Evolutionary conservation across 495 filamentous ascomycete species (phyloP), one percentile per base, ranked within the genome.

Genomic region (Aspergillus indologenus): DNA sequence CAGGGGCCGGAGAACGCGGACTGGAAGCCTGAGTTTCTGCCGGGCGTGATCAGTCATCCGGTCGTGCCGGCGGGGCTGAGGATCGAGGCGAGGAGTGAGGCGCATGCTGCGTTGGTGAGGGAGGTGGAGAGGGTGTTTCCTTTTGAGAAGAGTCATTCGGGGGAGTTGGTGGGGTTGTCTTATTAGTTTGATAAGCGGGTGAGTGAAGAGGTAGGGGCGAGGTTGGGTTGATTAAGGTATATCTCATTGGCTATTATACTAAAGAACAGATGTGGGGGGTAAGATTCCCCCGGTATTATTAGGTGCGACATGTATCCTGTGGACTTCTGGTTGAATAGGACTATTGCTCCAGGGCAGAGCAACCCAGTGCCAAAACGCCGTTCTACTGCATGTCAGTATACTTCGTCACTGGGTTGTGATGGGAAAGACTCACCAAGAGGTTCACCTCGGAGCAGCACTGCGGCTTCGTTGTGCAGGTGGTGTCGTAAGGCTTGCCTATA

Each of bases 41-140:
- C 73, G 0, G 77, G 78, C 14, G 61, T 77, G 9, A 64, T 78
- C 22, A 73, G 67, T 47, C 75, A 76, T 52, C 75, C 75, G n/a
- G n/a, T n/a, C 1, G 61, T 65, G 1, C 74, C 75, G 11, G 79
- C 65, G 54, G 47, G 65, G n/a, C 34, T 65, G 20, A 56, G 53
- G 12, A 73, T 79, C 20, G 56, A 57, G 45, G 65, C 73, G 3
- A 65, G 77, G n/a, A 74, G 64, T 50, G 44, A 46, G 43, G 31
- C 48, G 22, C 71, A 76, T 59, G 63, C 54, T 45, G 60, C 64
- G 21, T 56, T 78, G 18, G 67, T 81, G 7, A 51, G 63, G 24
- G 58, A 60, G 1, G 66, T 79, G 17, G 79, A 79, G 52, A 53
- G 67, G 24, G 65, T 64, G 11, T 69, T 71, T 65, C 79, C 78